Percentiles rank a stretch among this genome's conserved stretches.
Evolutionary conservation across 306 rosid genomes (phyloP).

Genomic region (Rosa chinensis): DNA sequence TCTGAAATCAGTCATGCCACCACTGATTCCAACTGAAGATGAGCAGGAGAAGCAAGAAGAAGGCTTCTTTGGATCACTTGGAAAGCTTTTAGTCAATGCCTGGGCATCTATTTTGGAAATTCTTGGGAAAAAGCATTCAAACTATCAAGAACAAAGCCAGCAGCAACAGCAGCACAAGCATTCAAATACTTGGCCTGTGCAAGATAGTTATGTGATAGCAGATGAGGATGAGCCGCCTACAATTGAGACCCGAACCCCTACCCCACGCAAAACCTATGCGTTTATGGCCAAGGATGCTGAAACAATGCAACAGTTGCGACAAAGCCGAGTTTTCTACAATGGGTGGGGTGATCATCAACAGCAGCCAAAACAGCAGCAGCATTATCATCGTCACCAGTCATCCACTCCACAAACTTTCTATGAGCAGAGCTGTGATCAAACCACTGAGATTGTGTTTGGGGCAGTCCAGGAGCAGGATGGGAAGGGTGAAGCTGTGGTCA

Average conservation of each 20-base stretch:
- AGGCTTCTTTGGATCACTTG: slow-evolving; percentile 73
- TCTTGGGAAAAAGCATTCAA: slow-evolving; percentile 49
- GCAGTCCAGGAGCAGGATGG: slow-evolving; percentile 76
- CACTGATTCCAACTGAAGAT: slow-evolving; percentile 70
- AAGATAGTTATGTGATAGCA: slow-evolving; percentile 83
- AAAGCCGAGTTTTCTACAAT: slow-evolving; percentile 65
- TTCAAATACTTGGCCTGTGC: slow-evolving; percentile 68
- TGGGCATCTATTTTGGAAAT: slow-evolving; percentile 57
- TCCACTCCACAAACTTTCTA: slow-evolving; percentile 64
- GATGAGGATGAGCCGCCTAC: slow-evolving; percentile 86
- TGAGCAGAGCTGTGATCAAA: slow-evolving; percentile 60
- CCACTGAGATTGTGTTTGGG: slow-evolving; percentile 75
- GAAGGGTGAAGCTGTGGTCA: slow-evolving; percentile 40
- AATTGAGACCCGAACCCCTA: slow-evolving; percentile 67
- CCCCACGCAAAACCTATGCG: slow-evolving; percentile 84
- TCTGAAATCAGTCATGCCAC: slow-evolving; percentile 67
- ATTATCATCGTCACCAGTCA: slow-evolving; percentile 61
- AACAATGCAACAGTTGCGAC: slow-evolving; percentile 67
- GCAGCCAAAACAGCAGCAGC: slow-evolving; percentile 44
- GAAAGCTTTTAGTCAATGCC: slow-evolving; percentile 60
- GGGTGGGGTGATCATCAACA: slow-evolving; percentile 70
- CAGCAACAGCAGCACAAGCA: slow-evolving; percentile 39
- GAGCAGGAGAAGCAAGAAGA: slow-evolving; percentile 83
- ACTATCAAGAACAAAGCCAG: slow-evolving; percentile 43
- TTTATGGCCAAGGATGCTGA: slow-evolving; percentile 90